phyloP scores from a whole-genome alignment of 2,329 filamentous ascomycete genomes.

The Leptodontidium sp. region DNA sequence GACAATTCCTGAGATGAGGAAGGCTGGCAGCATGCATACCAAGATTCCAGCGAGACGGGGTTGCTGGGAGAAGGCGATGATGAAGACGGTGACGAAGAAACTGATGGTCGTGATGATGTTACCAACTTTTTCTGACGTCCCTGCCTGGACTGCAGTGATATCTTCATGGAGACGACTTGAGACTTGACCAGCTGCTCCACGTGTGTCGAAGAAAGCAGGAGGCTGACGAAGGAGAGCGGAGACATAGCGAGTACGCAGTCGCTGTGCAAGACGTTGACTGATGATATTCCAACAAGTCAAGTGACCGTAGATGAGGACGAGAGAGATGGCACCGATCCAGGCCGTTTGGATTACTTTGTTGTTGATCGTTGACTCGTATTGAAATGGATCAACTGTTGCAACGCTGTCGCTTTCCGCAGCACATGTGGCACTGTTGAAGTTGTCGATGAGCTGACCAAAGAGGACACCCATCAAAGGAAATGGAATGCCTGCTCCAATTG shows the following conservation, averaged over 20 bases:
- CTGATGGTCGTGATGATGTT: slow-evolving; percentile 10
- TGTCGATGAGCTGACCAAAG: slow-evolving; percentile 70
- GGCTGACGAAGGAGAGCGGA: slow-evolving; percentile 13
- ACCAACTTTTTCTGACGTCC: slow-evolving; percentile 16
- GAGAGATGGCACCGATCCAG: slow-evolving; percentile 15
- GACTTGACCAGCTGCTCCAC: slow-evolving; percentile 14
- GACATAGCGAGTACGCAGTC: slow-evolving; percentile 9
- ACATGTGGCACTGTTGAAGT: slow-evolving; percentile 63
- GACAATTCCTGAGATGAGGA: neutral
- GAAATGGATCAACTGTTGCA: slow-evolving; percentile 12
- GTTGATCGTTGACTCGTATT: slow-evolving; percentile 24
- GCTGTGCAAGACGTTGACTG: slow-evolving; percentile 16
- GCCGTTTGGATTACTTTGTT: slow-evolving; percentile 66
- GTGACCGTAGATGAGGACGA: slow-evolving; percentile 18
- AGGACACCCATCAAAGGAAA: slow-evolving; percentile 72
- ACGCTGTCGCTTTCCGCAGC: slow-evolving; percentile 14
- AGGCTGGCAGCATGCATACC: slow-evolving; percentile 8
- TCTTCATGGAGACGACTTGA: slow-evolving; percentile 11
- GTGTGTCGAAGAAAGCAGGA: slow-evolving; percentile 10
- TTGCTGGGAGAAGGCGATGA: slow-evolving; percentile 14
- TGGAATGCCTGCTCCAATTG: slow-evolving; percentile 65
- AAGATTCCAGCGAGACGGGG: slow-evolving; percentile 14
- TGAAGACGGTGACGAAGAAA: slow-evolving; percentile 14
- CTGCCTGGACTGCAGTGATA: slow-evolving; percentile 13
- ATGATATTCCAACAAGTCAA: slow-evolving; percentile 21